Evolutionary conservation across 2,329 filamentous ascomycete genomes (phyloP).

Genomic region (Aureobasidium subglaciale): DNA sequence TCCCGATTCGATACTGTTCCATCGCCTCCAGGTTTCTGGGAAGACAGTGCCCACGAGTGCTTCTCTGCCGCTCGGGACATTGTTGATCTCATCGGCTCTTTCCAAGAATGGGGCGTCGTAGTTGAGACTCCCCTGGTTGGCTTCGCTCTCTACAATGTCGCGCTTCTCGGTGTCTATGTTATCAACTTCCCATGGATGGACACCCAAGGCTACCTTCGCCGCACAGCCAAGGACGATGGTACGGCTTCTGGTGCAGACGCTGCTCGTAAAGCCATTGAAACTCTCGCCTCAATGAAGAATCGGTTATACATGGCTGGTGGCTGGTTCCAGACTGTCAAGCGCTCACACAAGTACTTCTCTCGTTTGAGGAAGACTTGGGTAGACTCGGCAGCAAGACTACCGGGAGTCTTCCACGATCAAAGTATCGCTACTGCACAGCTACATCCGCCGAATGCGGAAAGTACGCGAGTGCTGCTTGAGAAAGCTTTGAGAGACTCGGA

Average conservation of each 20-base stretch:
- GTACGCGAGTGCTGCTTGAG: constrained; percentile 36
- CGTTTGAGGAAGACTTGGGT: constrained; percentile 45
- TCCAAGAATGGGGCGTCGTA: constrained; percentile 52
- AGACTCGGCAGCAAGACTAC: constrained; percentile 27
- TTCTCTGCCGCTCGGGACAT: constrained; percentile 59
- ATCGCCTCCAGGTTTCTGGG: constrained; percentile 53
- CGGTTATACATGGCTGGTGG: constrained; percentile 51
- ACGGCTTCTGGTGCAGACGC: constrained; percentile 31
- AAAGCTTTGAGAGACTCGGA: constrained; percentile 29
- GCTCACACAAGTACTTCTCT: constrained; percentile 49
- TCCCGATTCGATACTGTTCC: constrained; percentile 34
- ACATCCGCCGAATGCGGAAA: constrained; percentile 36
- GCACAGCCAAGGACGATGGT: constrained; percentile 17
- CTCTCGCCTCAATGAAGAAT: constrained; percentile 46
- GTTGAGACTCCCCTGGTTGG: constrained; percentile 61
- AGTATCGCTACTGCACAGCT: constrained; percentile 28
- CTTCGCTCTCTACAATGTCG: constrained; percentile 61
- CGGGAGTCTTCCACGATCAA: constrained; percentile 25
- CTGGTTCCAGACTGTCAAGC: constrained; percentile 48
- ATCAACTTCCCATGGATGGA: constrained; percentile 65
- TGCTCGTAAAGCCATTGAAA: constrained; percentile 43
- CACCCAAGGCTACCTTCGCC: constrained; percentile 45
- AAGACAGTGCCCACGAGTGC: constrained; percentile 53
- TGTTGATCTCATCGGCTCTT: constrained; percentile 57
- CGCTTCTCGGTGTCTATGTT: constrained; percentile 59